Conservation (phyloP, 2,329 filamentous ascomycete genomes). For the Dactylonectria estremocensis region DNA sequence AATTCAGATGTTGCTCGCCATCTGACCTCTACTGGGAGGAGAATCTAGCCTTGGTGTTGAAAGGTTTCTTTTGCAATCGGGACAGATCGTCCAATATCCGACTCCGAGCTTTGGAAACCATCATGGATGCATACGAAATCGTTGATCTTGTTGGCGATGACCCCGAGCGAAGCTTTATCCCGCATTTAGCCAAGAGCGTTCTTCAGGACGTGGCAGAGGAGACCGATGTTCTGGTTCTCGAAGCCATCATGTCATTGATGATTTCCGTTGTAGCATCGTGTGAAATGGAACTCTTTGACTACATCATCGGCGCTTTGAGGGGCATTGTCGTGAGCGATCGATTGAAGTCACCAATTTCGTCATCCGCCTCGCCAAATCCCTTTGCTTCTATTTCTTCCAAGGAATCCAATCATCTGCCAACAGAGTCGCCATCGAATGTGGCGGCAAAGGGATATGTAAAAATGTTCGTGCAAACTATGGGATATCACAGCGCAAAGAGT, state of each 20-base stretch:
- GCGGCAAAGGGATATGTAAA: slow-evolving; percentile 80
- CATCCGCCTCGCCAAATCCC: slow-evolving; percentile 46
- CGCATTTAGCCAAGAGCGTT: slow-evolving; percentile 73
- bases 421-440: slow-evolving; percentile 76
- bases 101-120: slow-evolving; percentile 72
- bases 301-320: slow-evolving; percentile 68
- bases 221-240: slow-evolving; percentile 74
- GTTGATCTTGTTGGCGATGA: slow-evolving; percentile 72
- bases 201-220: slow-evolving; percentile 75
- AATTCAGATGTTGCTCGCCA: slow-evolving; percentile 80
- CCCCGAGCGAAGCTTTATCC: slow-evolving; percentile 70
- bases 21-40: slow-evolving; percentile 78
- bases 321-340: slow-evolving; percentile 66
- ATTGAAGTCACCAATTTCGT: slow-evolving; percentile 59
- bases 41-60: slow-evolving; percentile 73
- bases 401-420: slow-evolving; percentile 43
- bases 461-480: slow-evolving; percentile 83
- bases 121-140: slow-evolving; percentile 73
- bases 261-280: slow-evolving; percentile 75
- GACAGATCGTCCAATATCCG: slow-evolving; percentile 74
- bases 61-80: slow-evolving; percentile 75
- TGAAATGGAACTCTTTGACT: slow-evolving; percentile 71
- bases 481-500: slow-evolving; percentile 75
- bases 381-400: slow-evolving; percentile 41
- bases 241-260: slow-evolving; percentile 76